Evolutionary conservation across 768 basidiomycete species (phyloP), one percentile per base, ranked within the genome.

Genomic region (Ephemerocybe angulata): DNA sequence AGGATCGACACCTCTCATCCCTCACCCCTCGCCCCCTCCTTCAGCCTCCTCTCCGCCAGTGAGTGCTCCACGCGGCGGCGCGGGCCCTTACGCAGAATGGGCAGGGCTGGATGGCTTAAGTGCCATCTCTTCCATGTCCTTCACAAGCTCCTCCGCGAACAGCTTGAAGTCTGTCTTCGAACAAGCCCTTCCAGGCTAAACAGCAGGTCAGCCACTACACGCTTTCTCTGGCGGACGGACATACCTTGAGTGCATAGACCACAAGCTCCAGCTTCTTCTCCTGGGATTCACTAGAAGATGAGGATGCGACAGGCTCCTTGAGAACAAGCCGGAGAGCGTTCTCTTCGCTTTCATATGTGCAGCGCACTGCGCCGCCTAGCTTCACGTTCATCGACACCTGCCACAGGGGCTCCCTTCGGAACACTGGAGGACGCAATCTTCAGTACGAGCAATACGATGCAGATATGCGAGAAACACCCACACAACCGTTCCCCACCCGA

Each of bases 321-420:
- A 82, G 62, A 25, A 82, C 72, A 5, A 87, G 64, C 21, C 84
- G 80, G 31, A 87, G 66, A 8, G 80, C 73, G 48, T 74, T 75
- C 55, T 86, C 85, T 33, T 77, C 75, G 19, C 72, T 68, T 55
- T 85, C 81, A 63, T 76, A 85, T 21, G 79, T 74, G 58, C 83
- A 86, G 40, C 83, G 78, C 40, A 87, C 74, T 8, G 80, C 67
- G 7, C 82, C 72, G 41, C 72, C 72, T 49, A 88, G 63, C 22
- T 79, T 78, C 40, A 85, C 71, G 62, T 86, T 87, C 83, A 87
- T 83, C 1, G 85, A 81, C 0, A 87, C 82, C 61, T 87, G 82
- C 75, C 83, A 82, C 27, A 88, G 67, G 0, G 85, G 86, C 58
- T 87, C 86, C 4, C 86, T 82, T 6, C 86, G 81, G 69, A 88